These are phyloP conservation scores for Angomonas ambiguus DNA, from an alignment of 208 protist genomes.

Conservation along the genomic window DNA sequence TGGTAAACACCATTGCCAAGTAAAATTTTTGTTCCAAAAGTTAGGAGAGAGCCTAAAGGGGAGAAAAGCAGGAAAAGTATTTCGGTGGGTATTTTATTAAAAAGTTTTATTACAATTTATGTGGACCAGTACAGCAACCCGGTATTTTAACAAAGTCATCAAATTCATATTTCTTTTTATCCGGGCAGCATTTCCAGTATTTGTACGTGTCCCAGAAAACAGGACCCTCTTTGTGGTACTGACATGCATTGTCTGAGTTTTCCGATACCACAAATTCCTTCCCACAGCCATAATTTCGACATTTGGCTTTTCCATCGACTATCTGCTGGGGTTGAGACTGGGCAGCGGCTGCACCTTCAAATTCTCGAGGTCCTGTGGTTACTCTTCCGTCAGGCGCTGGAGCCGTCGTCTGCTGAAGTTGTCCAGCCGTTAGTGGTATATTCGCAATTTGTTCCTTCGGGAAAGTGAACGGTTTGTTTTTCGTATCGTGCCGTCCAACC, in stretches of 20 bases:
- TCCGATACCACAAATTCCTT: conserved; percentile 76
- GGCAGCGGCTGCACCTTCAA: conserved; percentile 48
- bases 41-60: too few relatives aligned
- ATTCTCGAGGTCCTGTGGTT: conserved; percentile 66
- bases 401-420: conserved; percentile 12
- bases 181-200: conserved; percentile 87
- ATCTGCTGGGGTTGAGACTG: conserved; percentile 46
- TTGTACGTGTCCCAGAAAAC: conserved; percentile 88
- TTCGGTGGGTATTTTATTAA: too few relatives aligned
- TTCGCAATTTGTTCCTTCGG: conserved; percentile 40
- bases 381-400: conserved; percentile 2
- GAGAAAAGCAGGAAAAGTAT: too few relatives aligned
- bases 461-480: conserved; percentile 46
- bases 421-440: conserved; percentile 31
- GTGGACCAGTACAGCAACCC: conserved; percentile 58
- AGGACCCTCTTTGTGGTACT: conserved; percentile 66
- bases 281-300: conserved; percentile 76
- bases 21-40: too few relatives aligned
- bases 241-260: conserved; percentile 56
- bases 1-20: too few relatives aligned
- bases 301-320: conserved; percentile 70
- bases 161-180: conserved; percentile 78
- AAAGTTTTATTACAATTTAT: conserved; percentile 46
- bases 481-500: conserved; percentile 44
- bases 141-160: conserved; percentile 87